These are phyloP conservation scores for Chlorella vulgaris DNA, from an alignment of 139 green algal species.

Conservation along the genomic window DNA sequence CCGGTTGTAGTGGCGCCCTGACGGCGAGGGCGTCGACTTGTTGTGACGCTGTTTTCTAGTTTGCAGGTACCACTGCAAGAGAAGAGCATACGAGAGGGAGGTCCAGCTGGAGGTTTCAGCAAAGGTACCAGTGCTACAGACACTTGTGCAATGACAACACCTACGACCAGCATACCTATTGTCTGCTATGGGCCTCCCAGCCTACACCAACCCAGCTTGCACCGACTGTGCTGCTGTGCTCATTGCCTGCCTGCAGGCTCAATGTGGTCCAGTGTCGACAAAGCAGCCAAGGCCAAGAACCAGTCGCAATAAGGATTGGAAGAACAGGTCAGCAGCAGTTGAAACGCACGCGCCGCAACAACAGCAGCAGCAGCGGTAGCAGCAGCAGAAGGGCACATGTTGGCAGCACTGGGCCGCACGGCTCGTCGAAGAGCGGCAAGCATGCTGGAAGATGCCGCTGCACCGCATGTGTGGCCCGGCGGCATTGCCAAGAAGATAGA, in stretches of 20 bases:
- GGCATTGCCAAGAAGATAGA: not conserved
- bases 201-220: too few species aligned
- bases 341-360: too few species aligned
- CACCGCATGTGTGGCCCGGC: not conserved
- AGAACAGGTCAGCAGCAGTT: too few species aligned
- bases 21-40: not conserved
- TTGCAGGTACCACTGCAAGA: slow-evolving; percentile 18
- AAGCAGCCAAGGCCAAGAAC: not conserved
- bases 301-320: slow-evolving; percentile 15
- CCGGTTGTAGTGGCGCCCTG: not conserved
- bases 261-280: slow-evolving; percentile 14
- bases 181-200: too few species aligned
- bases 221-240: too few species aligned
- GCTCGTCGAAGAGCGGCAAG: not conserved
- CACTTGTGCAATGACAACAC: not conserved
- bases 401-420: too few species aligned
- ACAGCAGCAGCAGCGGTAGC: too few species aligned
- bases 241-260: too few species aligned
- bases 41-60: not conserved
- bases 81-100: not conserved
- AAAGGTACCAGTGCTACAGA: not conserved
- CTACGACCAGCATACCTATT: not conserved
- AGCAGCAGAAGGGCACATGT: too few species aligned
- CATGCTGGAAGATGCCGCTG: too few species aligned
- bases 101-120: slow-evolving; percentile 9